A percentile compares a stretch with the other conserved stretches of the same genome.
phyloP scores from a whole-genome alignment of 257 asterid species.

The Linaria vulgaris region DNA sequence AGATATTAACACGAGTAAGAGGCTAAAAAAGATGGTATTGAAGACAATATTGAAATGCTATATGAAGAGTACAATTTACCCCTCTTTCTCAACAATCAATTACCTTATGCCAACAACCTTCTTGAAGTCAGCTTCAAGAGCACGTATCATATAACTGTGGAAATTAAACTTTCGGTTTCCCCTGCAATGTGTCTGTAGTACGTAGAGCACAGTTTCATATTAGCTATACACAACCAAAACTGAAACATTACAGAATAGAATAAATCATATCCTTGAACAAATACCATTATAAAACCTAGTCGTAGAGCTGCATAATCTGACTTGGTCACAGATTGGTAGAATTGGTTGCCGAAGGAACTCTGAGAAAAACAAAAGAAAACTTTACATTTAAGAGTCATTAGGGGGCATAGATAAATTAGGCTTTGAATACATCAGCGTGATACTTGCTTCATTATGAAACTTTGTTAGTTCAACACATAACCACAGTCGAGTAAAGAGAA shows the following conservation, averaged over 20 bases:
- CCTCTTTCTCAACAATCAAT: slow-evolving; percentile 24
- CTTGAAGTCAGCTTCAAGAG: slow-evolving; percentile 93
- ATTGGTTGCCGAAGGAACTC: slow-evolving; percentile 89
- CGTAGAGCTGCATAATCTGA: slow-evolving; percentile 86
- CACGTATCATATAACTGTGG: slow-evolving; percentile 97
- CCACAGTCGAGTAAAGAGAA: neutral
- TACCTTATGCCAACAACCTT: slow-evolving; percentile 97
- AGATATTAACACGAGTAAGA: slow-evolving; percentile 21
- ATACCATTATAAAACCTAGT: slow-evolving; percentile 84
- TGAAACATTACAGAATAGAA: neutral
- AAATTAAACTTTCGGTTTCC: slow-evolving; percentile 90
- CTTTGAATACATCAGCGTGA: neutral
- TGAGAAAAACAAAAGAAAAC: slow-evolving; percentile 39
- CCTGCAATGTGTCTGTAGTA: slow-evolving; percentile 82
- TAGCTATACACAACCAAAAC: neutral
- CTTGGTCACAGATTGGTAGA: slow-evolving; percentile 86
- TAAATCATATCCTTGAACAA: neutral
- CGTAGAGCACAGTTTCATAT: slow-evolving; percentile 27
- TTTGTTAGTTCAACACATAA: neutral
- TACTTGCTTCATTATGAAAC: neutral
- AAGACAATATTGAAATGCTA: slow-evolving; percentile 1
- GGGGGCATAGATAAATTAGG: neutral
- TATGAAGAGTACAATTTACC: slow-evolving; percentile 12
- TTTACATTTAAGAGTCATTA: too few species aligned
- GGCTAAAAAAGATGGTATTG: slow-evolving; percentile 10